Conservation (phyloP, 2,329 filamentous ascomycete species). For the Hypoxylon sp. region DNA sequence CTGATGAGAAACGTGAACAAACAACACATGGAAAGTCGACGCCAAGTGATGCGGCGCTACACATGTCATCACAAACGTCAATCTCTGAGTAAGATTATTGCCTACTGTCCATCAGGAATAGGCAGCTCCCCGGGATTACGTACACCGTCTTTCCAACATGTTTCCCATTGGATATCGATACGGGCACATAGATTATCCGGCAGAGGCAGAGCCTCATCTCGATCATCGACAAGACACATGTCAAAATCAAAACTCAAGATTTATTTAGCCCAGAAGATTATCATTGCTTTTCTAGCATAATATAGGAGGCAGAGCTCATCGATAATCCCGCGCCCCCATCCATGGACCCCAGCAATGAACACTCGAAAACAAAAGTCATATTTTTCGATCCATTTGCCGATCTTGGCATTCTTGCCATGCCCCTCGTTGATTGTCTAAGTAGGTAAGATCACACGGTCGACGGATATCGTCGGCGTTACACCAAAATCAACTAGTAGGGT, state of each 20-base stretch:
- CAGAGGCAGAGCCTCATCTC: conserved; percentile 9
- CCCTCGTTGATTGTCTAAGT: conserved; percentile 34
- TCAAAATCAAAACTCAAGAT: background rate
- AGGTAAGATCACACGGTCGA: conserved; percentile 28
- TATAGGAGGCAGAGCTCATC: conserved; percentile 28
- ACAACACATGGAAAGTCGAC: background rate
- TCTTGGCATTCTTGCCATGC: conserved; percentile 34
- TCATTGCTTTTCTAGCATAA: conserved; percentile 41
- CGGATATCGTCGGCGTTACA: conserved; percentile 39
- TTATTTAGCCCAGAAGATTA: conserved; percentile 20
- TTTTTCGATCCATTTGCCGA: conserved; percentile 39
- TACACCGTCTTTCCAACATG: background rate
- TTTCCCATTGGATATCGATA: background rate
- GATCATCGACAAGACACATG: conserved; percentile 6
- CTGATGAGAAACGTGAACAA: background rate
- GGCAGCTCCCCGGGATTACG: conserved; percentile 1
- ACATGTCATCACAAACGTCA: background rate
- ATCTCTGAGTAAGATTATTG: background rate
- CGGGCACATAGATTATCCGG: background rate
- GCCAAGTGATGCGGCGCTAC: background rate
- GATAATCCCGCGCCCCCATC: conserved; percentile 24
- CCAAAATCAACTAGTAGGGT: conserved; percentile 44
- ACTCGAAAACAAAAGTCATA: conserved; percentile 25
- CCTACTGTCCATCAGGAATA: background rate
- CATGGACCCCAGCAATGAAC: conserved; percentile 32